Percentiles rank a stretch among this genome's conserved stretches.
phyloP scores from a whole-genome alignment of 441 rosid genomes.

The Pelargonium cotyledonis region DNA sequence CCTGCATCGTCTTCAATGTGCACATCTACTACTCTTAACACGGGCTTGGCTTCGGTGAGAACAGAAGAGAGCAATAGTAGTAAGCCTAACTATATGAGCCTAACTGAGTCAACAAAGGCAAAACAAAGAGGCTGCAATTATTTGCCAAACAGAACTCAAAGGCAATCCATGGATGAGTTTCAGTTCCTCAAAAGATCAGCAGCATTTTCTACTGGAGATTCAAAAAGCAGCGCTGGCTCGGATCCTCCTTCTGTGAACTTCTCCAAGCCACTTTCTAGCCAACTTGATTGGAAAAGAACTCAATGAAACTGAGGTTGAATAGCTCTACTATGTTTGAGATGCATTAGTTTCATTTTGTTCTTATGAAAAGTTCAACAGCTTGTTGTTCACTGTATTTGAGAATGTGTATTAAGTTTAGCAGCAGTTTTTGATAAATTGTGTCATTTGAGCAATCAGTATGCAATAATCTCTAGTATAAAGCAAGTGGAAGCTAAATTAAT shows the following conservation, averaged over 20 bases:
- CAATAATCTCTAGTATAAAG: too few relatives aligned
- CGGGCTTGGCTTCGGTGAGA: constrained; percentile 46
- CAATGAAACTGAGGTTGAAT: constrained; percentile 25
- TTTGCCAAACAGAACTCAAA: constrained; percentile 36
- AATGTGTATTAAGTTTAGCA: constrained; percentile 18
- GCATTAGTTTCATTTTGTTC: constrained; percentile 8
- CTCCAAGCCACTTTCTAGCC: constrained; percentile 48
- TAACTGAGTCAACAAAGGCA: constrained; percentile 83
- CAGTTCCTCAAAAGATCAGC: constrained; percentile 61
- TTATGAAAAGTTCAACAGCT: constrained; percentile 45
- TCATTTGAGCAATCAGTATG: too few relatives aligned
- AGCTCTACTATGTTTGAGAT: constrained; percentile 24
- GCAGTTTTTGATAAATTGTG: constrained; percentile 7
- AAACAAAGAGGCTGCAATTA: constrained; percentile 37
- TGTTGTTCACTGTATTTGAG: constrained; percentile 38
- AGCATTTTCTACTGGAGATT: constrained; percentile 37
- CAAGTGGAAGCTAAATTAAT: background rate
- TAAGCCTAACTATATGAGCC: constrained; percentile 73
- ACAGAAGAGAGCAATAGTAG: constrained; percentile 41
- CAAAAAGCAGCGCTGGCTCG: constrained; percentile 39
- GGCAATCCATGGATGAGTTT: constrained; percentile 93
- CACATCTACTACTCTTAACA: constrained; percentile 58
- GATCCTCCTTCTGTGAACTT: constrained; percentile 39
- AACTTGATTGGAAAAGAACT: constrained; percentile 44
- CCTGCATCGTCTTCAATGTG: constrained; percentile 72